These are phyloP conservation scores for Isatis tinctoria DNA, from an alignment of 345 rosid species.

Conservation along the genomic window DNA sequence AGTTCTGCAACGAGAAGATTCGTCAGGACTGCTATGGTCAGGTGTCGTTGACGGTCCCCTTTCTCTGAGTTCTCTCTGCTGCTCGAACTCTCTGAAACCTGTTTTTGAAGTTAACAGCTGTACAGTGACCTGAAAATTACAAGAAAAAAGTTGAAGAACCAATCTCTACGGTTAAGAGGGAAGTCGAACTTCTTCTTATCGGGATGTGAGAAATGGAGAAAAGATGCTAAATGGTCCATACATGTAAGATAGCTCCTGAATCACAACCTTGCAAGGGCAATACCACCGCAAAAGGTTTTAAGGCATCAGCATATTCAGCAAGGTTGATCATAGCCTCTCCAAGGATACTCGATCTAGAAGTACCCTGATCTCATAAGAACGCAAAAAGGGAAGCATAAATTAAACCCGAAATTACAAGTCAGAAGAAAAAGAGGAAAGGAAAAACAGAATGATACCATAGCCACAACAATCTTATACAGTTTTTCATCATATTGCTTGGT, in stretches of 20 bases:
- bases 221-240: conserved; percentile 42
- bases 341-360: conserved; percentile 83
- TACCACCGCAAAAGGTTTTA: conserved; percentile 59
- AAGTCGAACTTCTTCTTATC: not conserved
- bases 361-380: conserved; percentile 56
- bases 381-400: conserved; percentile 9
- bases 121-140: conserved; percentile 62
- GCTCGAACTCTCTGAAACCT: conserved; percentile 99
- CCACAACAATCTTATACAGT: conserved; percentile 72
- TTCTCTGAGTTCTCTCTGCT: conserved; percentile 89
- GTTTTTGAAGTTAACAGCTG: conserved; percentile 97
- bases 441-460: conserved; percentile 57
- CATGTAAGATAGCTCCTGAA: conserved; percentile 87
- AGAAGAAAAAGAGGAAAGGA: not conserved
- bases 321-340: conserved; percentile 94
- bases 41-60: conserved; percentile 60
- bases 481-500: conserved; percentile 80
- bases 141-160: not conserved
- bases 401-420: not conserved
- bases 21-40: conserved; percentile 56
- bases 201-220: conserved; percentile 5
- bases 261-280: conserved; percentile 85
- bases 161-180: conserved; percentile 14
- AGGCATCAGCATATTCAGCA: conserved; percentile 88
- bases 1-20: conserved; percentile 48